phyloP scores from a whole-genome alignment of 2,329 filamentous ascomycete species.

The Aspergillus quadrilineatus region DNA sequence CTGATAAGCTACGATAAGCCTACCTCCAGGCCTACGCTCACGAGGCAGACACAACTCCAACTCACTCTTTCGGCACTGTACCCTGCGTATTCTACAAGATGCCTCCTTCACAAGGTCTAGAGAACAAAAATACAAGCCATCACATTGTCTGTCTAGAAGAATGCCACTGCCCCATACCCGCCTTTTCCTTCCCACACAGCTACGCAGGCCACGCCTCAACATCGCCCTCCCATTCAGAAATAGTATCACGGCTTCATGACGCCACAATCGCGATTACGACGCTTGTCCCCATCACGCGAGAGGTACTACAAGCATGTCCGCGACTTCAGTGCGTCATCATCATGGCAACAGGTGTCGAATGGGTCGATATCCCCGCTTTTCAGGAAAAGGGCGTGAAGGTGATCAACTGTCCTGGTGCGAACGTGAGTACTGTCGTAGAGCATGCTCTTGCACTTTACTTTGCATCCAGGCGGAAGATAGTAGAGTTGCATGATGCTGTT shows the following conservation, averaged over 20 bases:
- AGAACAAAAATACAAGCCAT: conserved; percentile 26
- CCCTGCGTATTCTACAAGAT: neutral
- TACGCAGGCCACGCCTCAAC: conserved; percentile 42
- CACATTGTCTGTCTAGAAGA: conserved; percentile 51
- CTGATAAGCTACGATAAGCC: no score
- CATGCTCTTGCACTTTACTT: conserved; percentile 54
- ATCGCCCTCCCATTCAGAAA: conserved; percentile 25
- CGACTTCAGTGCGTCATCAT: conserved; percentile 41
- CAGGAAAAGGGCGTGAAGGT: conserved; percentile 45
- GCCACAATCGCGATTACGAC: conserved; percentile 51
- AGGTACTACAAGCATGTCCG: conserved; percentile 37
- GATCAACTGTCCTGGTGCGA: conserved; percentile 48
- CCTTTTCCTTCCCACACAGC: conserved; percentile 45
- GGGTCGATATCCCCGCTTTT: conserved; percentile 46
- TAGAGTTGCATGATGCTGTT: conserved; percentile 33
- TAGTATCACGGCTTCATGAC: conserved; percentile 40
- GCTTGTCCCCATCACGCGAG: conserved; percentile 26
- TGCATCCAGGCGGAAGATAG: conserved; percentile 46
- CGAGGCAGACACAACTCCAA: neutral
- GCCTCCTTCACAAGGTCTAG: neutral
- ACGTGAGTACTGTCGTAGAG: conserved; percentile 50
- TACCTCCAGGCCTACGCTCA: no score
- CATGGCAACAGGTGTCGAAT: conserved; percentile 50
- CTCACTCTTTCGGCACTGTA: neutral
- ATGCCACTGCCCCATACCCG: conserved; percentile 41